phyloP scores from a whole-genome alignment of 2,329 filamentous ascomycete species.

The Penicillium sp. region DNA sequence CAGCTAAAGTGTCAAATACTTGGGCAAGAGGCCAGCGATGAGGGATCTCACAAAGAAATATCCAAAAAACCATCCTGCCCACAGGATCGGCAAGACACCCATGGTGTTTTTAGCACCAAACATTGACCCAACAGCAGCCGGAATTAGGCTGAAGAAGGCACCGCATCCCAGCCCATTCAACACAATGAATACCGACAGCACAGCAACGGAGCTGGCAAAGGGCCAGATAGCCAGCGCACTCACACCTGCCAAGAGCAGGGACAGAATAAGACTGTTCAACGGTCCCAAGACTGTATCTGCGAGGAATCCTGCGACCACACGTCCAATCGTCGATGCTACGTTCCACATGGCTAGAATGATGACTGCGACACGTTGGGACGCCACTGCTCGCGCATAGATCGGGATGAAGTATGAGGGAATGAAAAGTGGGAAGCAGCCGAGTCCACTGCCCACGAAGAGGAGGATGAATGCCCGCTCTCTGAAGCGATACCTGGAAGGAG shows the following conservation, averaged over 20 bases:
- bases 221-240: constrained; percentile 11
- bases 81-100: constrained; percentile 10
- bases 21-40: background rate
- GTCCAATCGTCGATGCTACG: constrained; percentile 9
- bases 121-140: constrained; percentile 11
- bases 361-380: constrained; percentile 10
- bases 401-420: constrained; percentile 14
- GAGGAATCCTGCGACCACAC: constrained; percentile 5
- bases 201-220: constrained; percentile 9
- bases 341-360: constrained; percentile 14
- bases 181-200: constrained; percentile 10
- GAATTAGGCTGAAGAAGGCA: constrained; percentile 13
- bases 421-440: constrained; percentile 12
- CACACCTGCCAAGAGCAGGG: constrained; percentile 7
- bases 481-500: constrained; percentile 7
- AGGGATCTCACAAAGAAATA: constrained; percentile 10
- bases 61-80: constrained; percentile 14
- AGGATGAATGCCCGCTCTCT: constrained; percentile 7
- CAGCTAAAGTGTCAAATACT: background rate
- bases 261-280: constrained; percentile 9
- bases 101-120: constrained; percentile 10
- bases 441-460: constrained; percentile 10
- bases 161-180: constrained; percentile 11
- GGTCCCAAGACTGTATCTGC: constrained; percentile 5
- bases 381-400: constrained; percentile 8